Conservation (phyloP, 2,329 filamentous ascomycete species). For the Scedosporium minutisporum region DNA sequence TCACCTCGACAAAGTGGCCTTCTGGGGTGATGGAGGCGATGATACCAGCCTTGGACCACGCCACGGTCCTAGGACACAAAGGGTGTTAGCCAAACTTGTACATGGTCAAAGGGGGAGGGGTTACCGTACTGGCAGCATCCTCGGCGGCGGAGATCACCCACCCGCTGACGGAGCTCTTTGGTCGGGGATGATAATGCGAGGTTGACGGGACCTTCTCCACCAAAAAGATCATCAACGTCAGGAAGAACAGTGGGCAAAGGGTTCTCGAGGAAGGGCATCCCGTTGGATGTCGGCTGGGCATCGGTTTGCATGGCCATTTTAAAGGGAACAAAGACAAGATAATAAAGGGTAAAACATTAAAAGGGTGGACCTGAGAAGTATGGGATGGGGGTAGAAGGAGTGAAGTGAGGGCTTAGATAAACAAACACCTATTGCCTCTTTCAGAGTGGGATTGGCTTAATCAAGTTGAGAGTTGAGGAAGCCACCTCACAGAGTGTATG, state of each 20-base stretch:
- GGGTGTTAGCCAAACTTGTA: not conserved
- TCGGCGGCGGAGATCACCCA: constrained; percentile 66
- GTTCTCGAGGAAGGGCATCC: constrained; percentile 33
- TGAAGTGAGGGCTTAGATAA: not conserved
- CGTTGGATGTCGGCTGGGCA: constrained; percentile 23
- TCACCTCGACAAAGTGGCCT: constrained; percentile 60
- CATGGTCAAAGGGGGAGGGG: not conserved
- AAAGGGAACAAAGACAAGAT: not conserved
- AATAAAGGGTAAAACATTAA: not conserved
- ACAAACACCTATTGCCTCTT: too few species aligned
- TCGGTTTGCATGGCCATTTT: constrained; percentile 1
- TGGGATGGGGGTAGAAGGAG: not conserved
- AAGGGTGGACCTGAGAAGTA: not conserved
- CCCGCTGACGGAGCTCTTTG: constrained; percentile 59
- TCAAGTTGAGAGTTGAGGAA: too few species aligned
- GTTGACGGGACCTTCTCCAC: constrained; percentile 38
- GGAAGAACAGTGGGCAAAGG: constrained; percentile 42
- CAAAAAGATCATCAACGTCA: constrained; percentile 67
- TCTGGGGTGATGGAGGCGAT: constrained; percentile 73
- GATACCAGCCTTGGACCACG: constrained; percentile 81
- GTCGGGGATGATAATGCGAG: constrained; percentile 32
- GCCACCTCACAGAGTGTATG: too few species aligned
- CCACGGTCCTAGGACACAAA: constrained; percentile 50
- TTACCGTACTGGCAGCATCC: constrained; percentile 70
- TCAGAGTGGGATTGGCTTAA: too few species aligned